Evolutionary conservation across 108 stramenopile species (phyloP), one percentile per base, ranked within the genome.

Genomic region (Licmophora abbreviata): DNA sequence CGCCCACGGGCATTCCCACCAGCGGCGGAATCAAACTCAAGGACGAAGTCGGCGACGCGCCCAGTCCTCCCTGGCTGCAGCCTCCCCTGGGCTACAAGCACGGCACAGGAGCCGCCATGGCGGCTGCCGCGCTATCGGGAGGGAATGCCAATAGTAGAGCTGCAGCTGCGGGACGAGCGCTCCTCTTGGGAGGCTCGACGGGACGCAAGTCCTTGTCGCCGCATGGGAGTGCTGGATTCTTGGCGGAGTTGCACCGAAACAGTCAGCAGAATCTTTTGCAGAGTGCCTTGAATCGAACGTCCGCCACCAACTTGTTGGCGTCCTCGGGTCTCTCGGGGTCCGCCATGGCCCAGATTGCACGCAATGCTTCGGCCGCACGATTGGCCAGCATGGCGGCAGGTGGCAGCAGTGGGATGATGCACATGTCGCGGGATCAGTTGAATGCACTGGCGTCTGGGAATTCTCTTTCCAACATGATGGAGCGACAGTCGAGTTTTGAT

Each of bases 401-500:
- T 15, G 42, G 33, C 15, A 66, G 58, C 29, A 71, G 75, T n/a
- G 52, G 81, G 48, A 74, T 54, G 44, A 67, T 74, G 48, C 44
- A 83, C 17, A 76, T 86, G 74, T 69, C 76, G 5, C 62, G 79
- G 10, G 81, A 90, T 20, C 81, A 85, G 53, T 62, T 85, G 22
- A 60, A 48, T 28, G 77, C 79, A 37, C 55, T 91, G 11, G 82
- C 79, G 14, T 78, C 83, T 15, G 31, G 59, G 21, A 60, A 44
- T 17, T 84, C 82, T 10, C 56, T 91, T 29, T 68, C 79, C 22
- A 81, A 88, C 49, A 72, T 84, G 76, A 64, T 85, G n/a, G 64
- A 79, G 14, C 81, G 84, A 36, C 66, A 85, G 52, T 69, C 59
- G 23, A 65, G 64, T 14, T 88, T 88, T 54, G 85, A 92, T 57